These are phyloP conservation scores for Sporothrix luriei DNA, from an alignment of 2,329 filamentous ascomycete species.

Conservation along the genomic window DNA sequence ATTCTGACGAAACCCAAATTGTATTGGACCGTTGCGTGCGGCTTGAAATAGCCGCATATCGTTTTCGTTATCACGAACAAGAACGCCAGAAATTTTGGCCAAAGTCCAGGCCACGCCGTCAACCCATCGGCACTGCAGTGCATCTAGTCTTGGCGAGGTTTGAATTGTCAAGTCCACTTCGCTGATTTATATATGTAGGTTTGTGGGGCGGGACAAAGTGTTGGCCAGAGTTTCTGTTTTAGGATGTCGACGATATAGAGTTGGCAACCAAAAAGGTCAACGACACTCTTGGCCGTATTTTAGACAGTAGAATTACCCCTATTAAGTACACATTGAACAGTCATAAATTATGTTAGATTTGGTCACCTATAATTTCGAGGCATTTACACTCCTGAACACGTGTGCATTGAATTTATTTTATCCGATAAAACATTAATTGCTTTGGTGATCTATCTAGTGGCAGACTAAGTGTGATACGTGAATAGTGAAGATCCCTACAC, in stretches of 20 bases:
- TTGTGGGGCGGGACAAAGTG: not conserved
- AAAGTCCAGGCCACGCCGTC: not conserved
- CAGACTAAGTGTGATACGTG: not conserved
- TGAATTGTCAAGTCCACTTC: too few species aligned
- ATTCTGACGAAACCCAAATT: not conserved
- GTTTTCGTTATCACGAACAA: not conserved
- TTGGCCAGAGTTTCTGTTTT: not conserved
- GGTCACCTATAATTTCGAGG: too few species aligned
- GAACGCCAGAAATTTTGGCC: not conserved
- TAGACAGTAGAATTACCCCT: not conserved
- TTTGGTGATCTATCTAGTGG: not conserved
- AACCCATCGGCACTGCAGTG: not conserved
- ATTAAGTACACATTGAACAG: not conserved
- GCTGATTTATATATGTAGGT: not conserved
- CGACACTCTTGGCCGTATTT: not conserved
- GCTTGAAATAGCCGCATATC: constrained; percentile 3
- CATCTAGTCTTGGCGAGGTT: not conserved
- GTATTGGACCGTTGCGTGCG: not conserved
- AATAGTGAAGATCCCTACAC: not conserved
- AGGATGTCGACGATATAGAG: not conserved
- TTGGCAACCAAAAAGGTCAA: not conserved
- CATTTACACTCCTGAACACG: not conserved
- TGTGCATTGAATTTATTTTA: not conserved
- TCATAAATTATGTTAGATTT: too few species aligned
- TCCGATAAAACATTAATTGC: not conserved